Percentiles rank a stretch among this genome's conserved stretches.
Evolutionary conservation across 768 basidiomycete species (phyloP).

Genomic region (Lactarius deliciosus): DNA sequence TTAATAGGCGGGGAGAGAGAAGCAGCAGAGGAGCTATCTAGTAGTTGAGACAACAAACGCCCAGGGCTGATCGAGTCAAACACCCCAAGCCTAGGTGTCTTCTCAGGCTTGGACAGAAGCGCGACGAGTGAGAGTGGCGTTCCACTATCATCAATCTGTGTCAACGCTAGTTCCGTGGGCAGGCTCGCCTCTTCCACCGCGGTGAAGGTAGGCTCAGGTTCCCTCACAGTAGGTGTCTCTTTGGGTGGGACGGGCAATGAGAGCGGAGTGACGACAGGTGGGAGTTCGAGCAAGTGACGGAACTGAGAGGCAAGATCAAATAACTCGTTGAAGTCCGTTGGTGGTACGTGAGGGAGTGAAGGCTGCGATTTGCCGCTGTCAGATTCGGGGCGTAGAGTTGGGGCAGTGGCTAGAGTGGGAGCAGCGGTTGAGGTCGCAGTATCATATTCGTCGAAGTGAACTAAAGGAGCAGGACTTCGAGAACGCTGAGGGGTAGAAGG

Average conservation of each 20-base stretch:
- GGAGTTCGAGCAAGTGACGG: constrained; percentile 29
- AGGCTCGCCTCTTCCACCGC: constrained; percentile 6
- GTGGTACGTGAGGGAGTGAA: constrained; percentile 28
- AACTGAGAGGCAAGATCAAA: constrained; percentile 30
- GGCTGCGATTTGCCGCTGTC: constrained; percentile 5
- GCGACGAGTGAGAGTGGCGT: constrained; percentile 21
- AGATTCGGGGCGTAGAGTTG: constrained; percentile 2
- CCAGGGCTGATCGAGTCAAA: constrained; percentile 23
- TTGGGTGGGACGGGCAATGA: constrained; percentile 1
- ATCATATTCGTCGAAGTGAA: constrained; percentile 11
- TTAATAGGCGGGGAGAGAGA: constrained; percentile 14
- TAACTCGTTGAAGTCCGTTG: constrained; percentile 29
- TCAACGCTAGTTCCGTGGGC: constrained; percentile 25
- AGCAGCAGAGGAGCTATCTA: constrained; percentile 19
- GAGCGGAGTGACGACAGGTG: constrained; percentile 20
- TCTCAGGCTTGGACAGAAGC: constrained; percentile 24
- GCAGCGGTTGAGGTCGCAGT: neutral
- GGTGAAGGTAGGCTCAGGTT: constrained; percentile 1
- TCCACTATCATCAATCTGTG: constrained; percentile 14
- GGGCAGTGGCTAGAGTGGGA: neutral
- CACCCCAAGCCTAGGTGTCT: constrained; percentile 12
- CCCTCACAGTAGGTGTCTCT: neutral
- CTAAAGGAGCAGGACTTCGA: constrained; percentile 17
- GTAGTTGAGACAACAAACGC: constrained; percentile 24
- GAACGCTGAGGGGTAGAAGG: constrained; percentile 18